These are phyloP conservation scores for Arabis alpina DNA, from an alignment of 345 rosid species.

Conservation along the genomic window DNA sequence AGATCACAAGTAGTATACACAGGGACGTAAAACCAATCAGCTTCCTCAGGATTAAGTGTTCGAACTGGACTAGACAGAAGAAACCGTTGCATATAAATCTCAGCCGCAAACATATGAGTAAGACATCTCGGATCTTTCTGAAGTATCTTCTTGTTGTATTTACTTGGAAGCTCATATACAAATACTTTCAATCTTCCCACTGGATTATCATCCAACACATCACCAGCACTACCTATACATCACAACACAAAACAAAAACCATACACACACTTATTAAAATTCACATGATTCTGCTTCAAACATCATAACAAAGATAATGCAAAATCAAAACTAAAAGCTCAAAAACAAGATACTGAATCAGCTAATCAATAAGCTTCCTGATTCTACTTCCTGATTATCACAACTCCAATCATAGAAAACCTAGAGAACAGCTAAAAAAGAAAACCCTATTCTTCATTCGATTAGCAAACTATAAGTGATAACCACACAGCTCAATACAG, in stretches of 20 bases:
- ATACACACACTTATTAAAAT: too few species aligned
- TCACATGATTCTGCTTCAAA: not conserved
- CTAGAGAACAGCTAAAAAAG: too few species aligned
- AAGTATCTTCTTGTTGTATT: slow-evolving; percentile 93
- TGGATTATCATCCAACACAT: slow-evolving; percentile 96
- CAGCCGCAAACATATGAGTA: slow-evolving; percentile 98
- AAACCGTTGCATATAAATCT: slow-evolving; percentile 95
- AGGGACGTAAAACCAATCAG: slow-evolving; percentile 99
- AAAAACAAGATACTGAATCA: not conserved
- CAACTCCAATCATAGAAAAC: too few species aligned
- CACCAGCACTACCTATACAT: slow-evolving; percentile 94
- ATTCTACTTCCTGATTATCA: too few species aligned
- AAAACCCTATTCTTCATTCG: slow-evolving; percentile 4
- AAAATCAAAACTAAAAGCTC: too few species aligned
- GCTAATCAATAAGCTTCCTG: slow-evolving; percentile 25
- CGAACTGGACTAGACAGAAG: slow-evolving; percentile 93
- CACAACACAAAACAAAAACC: not conserved
- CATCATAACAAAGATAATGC: too few species aligned
- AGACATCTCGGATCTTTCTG: slow-evolving; percentile 94
- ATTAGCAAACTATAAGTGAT: slow-evolving; percentile 9
- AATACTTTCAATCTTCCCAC: slow-evolving; percentile 94
- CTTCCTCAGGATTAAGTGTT: slow-evolving; percentile 92
- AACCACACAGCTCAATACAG: slow-evolving; percentile 3
- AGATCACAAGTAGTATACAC: slow-evolving; percentile 97
- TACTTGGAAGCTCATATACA: slow-evolving; percentile 94